phyloP scores from a whole-genome alignment of 805 yeast genomes.

The Saccharomycopsis malanga region DNA sequence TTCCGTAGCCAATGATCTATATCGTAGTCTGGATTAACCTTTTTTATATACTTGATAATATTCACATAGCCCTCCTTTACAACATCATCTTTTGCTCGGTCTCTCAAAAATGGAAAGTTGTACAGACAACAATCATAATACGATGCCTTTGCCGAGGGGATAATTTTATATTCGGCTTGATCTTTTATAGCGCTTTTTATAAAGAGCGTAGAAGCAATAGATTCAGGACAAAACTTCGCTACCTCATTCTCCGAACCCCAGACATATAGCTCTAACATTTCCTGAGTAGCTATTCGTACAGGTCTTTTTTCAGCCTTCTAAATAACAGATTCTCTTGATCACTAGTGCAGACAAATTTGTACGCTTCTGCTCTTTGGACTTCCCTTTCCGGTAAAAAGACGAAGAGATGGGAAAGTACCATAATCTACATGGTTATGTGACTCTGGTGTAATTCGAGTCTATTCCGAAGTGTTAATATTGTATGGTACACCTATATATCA shows the following conservation, averaged over 20 bases:
- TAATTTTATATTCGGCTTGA: neutral
- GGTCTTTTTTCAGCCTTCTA: too few species aligned
- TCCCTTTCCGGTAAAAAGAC: too few species aligned
- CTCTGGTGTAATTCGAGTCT: too few species aligned
- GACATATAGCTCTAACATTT: slow-evolving; percentile 14
- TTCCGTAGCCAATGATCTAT: slow-evolving; percentile 1
- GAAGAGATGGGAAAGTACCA: too few species aligned
- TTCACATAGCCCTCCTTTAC: slow-evolving; percentile 14
- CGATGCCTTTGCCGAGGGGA: slow-evolving; percentile 5
- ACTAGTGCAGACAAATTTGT: too few species aligned
- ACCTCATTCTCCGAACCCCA: slow-evolving; percentile 18
- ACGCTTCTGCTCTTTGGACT: too few species aligned
- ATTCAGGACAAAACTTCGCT: slow-evolving; percentile 14
- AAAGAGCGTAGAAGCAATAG: slow-evolving; percentile 16
- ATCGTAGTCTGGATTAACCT: slow-evolving; percentile 2
- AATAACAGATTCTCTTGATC: too few species aligned
- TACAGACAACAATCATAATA: slow-evolving; percentile 7
- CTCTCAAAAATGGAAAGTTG: slow-evolving; percentile 16
- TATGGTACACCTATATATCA: too few species aligned
- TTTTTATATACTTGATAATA: slow-evolving; percentile 13
- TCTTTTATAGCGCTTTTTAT: slow-evolving; percentile 6
- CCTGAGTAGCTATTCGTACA: too few species aligned
- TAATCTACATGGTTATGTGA: too few species aligned
- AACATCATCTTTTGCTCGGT: neutral
- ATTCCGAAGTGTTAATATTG: too few species aligned